Base-by-base conservation (phyloP, 352 stramenopile species). In the Pythium folliculosum region DNA sequence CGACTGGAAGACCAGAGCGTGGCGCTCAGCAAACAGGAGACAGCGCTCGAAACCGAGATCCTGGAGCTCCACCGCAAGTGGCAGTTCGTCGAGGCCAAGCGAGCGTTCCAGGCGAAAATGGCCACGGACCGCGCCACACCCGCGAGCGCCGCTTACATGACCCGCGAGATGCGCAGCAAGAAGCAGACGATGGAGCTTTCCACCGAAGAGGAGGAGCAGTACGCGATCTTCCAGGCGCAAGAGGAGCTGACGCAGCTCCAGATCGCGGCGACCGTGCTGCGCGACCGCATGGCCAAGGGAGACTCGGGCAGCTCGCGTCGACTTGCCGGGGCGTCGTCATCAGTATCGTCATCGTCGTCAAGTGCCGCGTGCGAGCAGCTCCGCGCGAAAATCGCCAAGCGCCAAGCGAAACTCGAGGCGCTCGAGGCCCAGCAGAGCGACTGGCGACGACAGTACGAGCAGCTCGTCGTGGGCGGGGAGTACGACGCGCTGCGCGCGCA, bases 161-260 rank as follows among this genome's bases (percentile, higher is more conserved):
- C 30, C n/a, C 69, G 76, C 60, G 78, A 80, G 23, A 86, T 87
- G 75, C 75, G 76, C 50, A 65, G 50, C 10, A 81, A 76, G 59
- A 69, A 72, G 16, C 71, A 74, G 45, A 38, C 47, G 1, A 67
- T 84, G 49, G 80, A 89, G 21, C 58, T 90, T 16, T 79, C 80
- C 2, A 58, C 27, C 0, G 77, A 89, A 57, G 79, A 90, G 40
- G 80, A 91, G 58, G 76, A 89, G 52, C 80, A 86, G 16, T 88
- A 76, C 73, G 61, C 60, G 23, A 73, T 85, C 7, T 84, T 77
- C 37, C 70, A 88, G 55, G 77, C 75, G 0, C 77, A 91, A 17
- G 65, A 88, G 56, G 77, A 91, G 70, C 73, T 91, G 27, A 76
- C 51, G 22, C 78, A 89, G 43, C 65, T 91, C 27, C 80, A 88